Evolutionary conservation across 805 yeast genomes (phyloP).

Genomic region (Myxozyma monticola): DNA sequence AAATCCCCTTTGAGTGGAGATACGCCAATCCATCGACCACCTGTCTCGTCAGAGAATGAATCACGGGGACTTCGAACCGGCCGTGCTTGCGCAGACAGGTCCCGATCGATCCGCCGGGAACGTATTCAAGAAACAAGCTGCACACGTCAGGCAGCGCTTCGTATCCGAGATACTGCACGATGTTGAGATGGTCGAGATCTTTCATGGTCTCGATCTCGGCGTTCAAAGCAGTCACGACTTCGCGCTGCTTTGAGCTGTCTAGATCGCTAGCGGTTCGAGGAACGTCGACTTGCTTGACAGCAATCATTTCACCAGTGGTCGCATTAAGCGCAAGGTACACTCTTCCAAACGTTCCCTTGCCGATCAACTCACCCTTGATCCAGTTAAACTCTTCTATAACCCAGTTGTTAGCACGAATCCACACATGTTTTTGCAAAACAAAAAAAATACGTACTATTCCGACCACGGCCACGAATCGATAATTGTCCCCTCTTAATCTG

Average conservation of each 20-base stretch:
- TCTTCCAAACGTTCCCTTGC: conserved; percentile 94
- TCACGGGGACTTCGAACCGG: conserved; percentile 73
- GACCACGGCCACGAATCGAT: conserved; percentile 45
- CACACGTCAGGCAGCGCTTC: conserved; percentile 73
- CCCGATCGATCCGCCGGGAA: conserved; percentile 97
- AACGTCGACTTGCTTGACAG: conserved; percentile 89
- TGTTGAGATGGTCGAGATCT: conserved; percentile 88
- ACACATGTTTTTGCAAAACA: conserved; percentile 41
- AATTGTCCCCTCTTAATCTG: conserved; percentile 23
- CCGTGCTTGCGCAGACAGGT: conserved; percentile 81
- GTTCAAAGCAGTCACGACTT: conserved; percentile 75
- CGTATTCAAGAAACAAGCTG: conserved; percentile 89
- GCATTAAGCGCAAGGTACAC: conserved; percentile 90
- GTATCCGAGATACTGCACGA: conserved; percentile 94
- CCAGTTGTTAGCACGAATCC: conserved; percentile 31
- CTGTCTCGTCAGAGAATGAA: conserved; percentile 72
- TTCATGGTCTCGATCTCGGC: conserved; percentile 93
- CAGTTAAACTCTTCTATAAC: conserved; percentile 86
- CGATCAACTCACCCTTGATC: conserved; percentile 96
- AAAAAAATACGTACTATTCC: conserved; percentile 51
- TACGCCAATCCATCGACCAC: conserved; percentile 84
- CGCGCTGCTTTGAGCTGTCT: conserved; percentile 43
- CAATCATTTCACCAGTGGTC: conserved; percentile 98
- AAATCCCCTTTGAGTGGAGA: conserved; percentile 79
- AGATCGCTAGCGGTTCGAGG: conserved; percentile 45